Base-by-base conservation (phyloP, 305 asterid species). In the Ajuga reptans region DNA sequence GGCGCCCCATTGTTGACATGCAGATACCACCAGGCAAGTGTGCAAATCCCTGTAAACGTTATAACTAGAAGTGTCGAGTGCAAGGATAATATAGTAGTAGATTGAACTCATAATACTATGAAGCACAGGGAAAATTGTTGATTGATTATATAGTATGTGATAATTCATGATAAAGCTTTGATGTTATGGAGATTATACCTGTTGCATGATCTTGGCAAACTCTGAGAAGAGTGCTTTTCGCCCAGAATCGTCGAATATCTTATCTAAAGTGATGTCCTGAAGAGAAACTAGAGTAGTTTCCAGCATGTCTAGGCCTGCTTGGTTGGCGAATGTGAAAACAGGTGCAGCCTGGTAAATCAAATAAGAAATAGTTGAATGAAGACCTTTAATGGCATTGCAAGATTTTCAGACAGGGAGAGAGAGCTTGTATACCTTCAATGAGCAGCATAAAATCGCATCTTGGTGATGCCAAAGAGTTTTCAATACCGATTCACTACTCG, bases 1-100 rank as follows among this genome's bases (percentile, higher is more conserved):
- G 95, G 6, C 98, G 92, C 3, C 98, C 98, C 98, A 92, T 92
- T 10, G 95, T 87, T 49, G 98, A 92, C 85, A 85, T 77, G 82
- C 96, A 89, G 55, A 92, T 78, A 8, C 96, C 96, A 43, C 91
- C 96, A 0, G 98, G 91, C 80, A 92, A 77, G 77, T 78, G 84
- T 0, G 89, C 76, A 15, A 75, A 87, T 21, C 96, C 98, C 96
- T 91, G 79, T 56, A 69, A 45, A 31, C 36, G 3, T 27, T 31
- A 31, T 31, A 31, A 4, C 36, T 5, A 31, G 2, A 31, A 3
- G 4, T 3, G 36, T 31, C 36, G 3, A 31, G 0, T 31, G 36
- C 6, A 3, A 5, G 6, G 36, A 0, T 3, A 31, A 31, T 31
- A 31, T 3, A 31, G 6, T 31, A 3, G 6, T 31, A 31, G 2